These are phyloP conservation scores for Xylaria digitata DNA, from an alignment of 2,329 filamentous ascomycete genomes.

Conservation along the genomic window DNA sequence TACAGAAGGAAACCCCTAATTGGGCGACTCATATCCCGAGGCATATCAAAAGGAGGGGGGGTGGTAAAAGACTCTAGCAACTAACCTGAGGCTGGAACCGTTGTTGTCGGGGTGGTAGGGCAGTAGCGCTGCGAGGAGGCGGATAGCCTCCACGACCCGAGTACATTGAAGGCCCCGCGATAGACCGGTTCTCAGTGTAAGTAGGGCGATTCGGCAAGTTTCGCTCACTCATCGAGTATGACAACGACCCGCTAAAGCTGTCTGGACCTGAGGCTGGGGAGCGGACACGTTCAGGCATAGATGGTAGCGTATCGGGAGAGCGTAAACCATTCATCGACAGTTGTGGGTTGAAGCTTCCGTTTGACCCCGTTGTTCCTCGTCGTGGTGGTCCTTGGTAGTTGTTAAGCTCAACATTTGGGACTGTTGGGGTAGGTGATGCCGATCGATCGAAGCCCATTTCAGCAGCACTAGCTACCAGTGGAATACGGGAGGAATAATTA, in stretches of 20 bases:
- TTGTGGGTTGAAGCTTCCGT: constrained; percentile 49
- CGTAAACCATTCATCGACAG: constrained; percentile 45
- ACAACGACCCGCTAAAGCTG: constrained; percentile 37
- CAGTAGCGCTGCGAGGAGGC: constrained; percentile 56
- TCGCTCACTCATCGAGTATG: constrained; percentile 24
- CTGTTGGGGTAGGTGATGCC: constrained; percentile 53
- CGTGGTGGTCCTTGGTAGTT: constrained; percentile 50
- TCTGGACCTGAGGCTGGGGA: constrained; percentile 51
- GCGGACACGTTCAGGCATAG: constrained; percentile 51
- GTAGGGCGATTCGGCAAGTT: constrained; percentile 33
- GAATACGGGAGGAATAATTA: constrained; percentile 73
- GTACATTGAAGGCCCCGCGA: constrained; percentile 50
- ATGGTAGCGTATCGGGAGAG: constrained; percentile 44
- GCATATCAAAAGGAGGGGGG: too few relatives aligned
- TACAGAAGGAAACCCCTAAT: too few relatives aligned
- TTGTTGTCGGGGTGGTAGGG: constrained; percentile 51
- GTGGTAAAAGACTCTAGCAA: too few relatives aligned
- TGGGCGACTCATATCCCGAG: too few relatives aligned
- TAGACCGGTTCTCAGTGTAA: constrained; percentile 48
- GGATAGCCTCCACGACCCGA: constrained; percentile 44
- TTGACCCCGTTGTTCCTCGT: constrained; percentile 53
- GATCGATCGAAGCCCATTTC: constrained; percentile 67
- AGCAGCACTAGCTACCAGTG: constrained; percentile 69
- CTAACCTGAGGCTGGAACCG: constrained; percentile 51
- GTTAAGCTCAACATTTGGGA: constrained; percentile 50